A percentile compares a stretch with the other conserved stretches of the same genome.
phyloP scores from a whole-genome alignment of 2,329 filamentous ascomycete species.

The Tolypocladium tropicale region DNA sequence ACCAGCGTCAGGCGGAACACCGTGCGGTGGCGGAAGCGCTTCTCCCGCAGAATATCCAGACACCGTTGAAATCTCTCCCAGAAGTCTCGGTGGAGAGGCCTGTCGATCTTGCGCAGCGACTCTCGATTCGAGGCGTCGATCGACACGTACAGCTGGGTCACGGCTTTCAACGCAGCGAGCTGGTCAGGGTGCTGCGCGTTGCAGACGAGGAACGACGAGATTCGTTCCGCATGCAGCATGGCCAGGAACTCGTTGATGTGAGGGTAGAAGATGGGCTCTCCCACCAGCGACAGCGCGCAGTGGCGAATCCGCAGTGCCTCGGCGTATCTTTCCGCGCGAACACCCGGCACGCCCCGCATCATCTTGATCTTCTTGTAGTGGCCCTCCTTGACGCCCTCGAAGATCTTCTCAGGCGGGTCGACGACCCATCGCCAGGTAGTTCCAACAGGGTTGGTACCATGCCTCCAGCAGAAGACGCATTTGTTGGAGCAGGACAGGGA shows the following conservation, averaged over 20 bases:
- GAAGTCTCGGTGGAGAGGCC: constrained; percentile 89
- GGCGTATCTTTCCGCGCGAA: constrained; percentile 80
- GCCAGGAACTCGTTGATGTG: constrained; percentile 87
- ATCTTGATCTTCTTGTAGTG: constrained; percentile 98
- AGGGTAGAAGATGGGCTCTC: constrained; percentile 98
- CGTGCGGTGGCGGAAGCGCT: constrained; percentile 77
- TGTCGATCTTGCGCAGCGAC: constrained; percentile 76
- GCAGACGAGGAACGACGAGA: constrained; percentile 91
- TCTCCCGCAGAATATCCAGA: constrained; percentile 76
- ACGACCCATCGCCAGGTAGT: constrained; percentile 97
- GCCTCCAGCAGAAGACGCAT: constrained; percentile 97
- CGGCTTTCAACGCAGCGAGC: constrained; percentile 67
- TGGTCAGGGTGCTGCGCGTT: constrained; percentile 95
- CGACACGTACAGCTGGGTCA: constrained; percentile 92
- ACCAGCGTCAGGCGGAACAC: constrained; percentile 93
- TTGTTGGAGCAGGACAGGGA: constrained; percentile 96
- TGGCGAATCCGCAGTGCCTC: constrained; percentile 91
- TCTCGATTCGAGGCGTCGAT: constrained; percentile 92
- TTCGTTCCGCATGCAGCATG: constrained; percentile 75
- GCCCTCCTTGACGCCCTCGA: constrained; percentile 77
- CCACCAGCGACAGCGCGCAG: constrained; percentile 84
- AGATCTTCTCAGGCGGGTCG: constrained; percentile 82
- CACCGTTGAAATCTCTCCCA: constrained; percentile 94
- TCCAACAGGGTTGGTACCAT: constrained; percentile 92
- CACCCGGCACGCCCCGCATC: constrained; percentile 86